These are phyloP conservation scores for Rhododendron vialii DNA, from an alignment of 148 eudicot species.

Conservation along the genomic window DNA sequence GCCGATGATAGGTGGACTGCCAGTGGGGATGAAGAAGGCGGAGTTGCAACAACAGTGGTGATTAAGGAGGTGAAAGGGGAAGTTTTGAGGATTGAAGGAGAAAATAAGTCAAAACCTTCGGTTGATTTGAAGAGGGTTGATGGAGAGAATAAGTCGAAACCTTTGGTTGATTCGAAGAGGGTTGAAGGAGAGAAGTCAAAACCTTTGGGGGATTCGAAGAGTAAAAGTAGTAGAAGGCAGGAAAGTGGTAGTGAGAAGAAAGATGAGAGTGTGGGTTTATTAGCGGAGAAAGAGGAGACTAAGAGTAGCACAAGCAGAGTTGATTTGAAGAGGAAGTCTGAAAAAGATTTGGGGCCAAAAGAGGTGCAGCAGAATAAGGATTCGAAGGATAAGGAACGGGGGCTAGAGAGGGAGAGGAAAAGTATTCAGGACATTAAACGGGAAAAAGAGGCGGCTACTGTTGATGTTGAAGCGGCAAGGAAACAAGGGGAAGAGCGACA, in stretches of 20 bases:
- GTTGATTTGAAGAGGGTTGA: conserved; percentile 47
- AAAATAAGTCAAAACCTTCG: conserved; percentile 20
- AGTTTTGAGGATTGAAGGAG: conserved; percentile 20
- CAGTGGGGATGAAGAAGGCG: conserved; percentile 32
- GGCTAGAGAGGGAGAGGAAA: conserved; percentile 55
- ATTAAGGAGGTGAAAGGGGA: conserved; percentile 36
- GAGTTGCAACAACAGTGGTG: conserved; percentile 23
- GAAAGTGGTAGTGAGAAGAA: conserved; percentile 36
- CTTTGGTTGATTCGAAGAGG: conserved; percentile 46
- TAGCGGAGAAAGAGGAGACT: conserved; percentile 43
- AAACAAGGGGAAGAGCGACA: conserved; percentile 49
- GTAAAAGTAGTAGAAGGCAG: conserved; percentile 51
- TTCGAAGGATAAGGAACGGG: conserved; percentile 58
- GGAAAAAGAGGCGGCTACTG: conserved; percentile 28
- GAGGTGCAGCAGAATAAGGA: conserved; percentile 36
- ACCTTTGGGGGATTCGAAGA: conserved; percentile 45
- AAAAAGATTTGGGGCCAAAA: conserved; percentile 44
- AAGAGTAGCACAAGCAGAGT: conserved; percentile 44
- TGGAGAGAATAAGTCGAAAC: conserved; percentile 23
- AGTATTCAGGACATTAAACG: conserved; percentile 28
- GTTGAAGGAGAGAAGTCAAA: conserved; percentile 24
- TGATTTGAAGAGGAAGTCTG: conserved; percentile 67
- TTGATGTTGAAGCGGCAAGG: conserved; percentile 15
- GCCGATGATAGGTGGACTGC: conserved; percentile 71
- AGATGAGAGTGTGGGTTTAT: conserved; percentile 26